These are phyloP conservation scores for Neurospora sp. DNA, from an alignment of 495 filamentous ascomycete genomes.

Conservation along the genomic window DNA sequence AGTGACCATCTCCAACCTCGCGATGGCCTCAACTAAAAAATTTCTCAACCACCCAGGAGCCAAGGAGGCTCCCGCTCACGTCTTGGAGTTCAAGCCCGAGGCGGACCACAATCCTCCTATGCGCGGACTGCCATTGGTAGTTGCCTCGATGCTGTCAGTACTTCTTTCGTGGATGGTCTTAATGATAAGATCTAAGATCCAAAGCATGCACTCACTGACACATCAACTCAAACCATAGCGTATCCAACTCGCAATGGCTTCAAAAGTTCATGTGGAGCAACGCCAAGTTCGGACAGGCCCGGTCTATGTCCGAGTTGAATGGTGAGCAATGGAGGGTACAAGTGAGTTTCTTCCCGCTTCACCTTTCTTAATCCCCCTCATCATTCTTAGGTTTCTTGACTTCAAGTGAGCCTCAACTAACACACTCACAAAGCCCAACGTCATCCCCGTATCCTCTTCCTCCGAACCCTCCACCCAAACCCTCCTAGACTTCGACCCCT, in stretches of 20 bases:
- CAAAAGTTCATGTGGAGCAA: conserved; percentile 50
- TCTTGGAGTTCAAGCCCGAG: conserved; percentile 12
- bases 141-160: conserved; percentile 19
- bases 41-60: conserved; percentile 27
- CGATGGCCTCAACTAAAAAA: conserved; percentile 6
- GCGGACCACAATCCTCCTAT: conserved; percentile 24
- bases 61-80: conserved; percentile 17
- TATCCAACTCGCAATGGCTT: conserved; percentile 14
- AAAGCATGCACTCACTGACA: neutral
- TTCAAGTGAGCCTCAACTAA: neutral
- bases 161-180: neutral
- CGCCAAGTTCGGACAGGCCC: conserved; percentile 59
- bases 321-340: conserved; percentile 53
- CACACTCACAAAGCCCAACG: conserved; percentile 48
- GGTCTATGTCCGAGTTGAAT: conserved; percentile 47
- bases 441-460: conserved; percentile 48
- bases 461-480: conserved; percentile 9
- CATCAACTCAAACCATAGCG: conserved; percentile 8
- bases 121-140: conserved; percentile 18
- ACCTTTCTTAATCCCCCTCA: neutral
- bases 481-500: conserved; percentile 22
- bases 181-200: neutral
- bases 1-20: neutral
- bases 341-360: conserved; percentile 5
- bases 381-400: neutral